These are phyloP conservation scores for Helminthosporium solani DNA, from an alignment of 2,329 filamentous ascomycete genomes.

Conservation along the genomic window DNA sequence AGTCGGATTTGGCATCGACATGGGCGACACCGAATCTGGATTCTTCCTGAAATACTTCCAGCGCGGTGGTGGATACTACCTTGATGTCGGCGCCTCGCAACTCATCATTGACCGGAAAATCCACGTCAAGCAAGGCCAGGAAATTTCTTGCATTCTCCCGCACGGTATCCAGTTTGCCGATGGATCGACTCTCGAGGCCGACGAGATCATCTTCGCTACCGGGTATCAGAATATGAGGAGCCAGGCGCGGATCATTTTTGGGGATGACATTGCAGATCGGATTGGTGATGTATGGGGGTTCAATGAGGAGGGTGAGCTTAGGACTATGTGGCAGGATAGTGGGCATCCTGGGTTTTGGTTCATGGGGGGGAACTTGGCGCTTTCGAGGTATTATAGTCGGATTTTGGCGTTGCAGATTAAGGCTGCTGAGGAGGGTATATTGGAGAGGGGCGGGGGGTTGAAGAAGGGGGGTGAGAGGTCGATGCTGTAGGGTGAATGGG, in stretches of 20 bases:
- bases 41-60: constrained; percentile 45
- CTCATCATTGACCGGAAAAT: constrained; percentile 50
- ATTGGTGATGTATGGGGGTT: constrained; percentile 50
- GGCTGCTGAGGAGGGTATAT: constrained; percentile 37
- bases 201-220: constrained; percentile 51
- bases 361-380: constrained; percentile 46
- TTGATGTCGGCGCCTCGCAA: constrained; percentile 48
- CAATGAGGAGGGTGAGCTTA: constrained; percentile 51
- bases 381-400: constrained; percentile 51
- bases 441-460: neutral
- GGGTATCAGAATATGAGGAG: constrained; percentile 50
- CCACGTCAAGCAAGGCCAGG: constrained; percentile 45
- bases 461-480: too few relatives aligned
- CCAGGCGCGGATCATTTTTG: constrained; percentile 43
- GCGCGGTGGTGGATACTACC: constrained; percentile 50
- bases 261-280: constrained; percentile 42
- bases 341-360: constrained; percentile 47
- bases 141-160: constrained; percentile 40
- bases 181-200: constrained; percentile 45
- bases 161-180: constrained; percentile 48
- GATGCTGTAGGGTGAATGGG: too few relatives aligned
- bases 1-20: constrained; percentile 47
- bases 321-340: constrained; percentile 43
- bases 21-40: constrained; percentile 27
- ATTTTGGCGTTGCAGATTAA: constrained; percentile 52